Evolutionary conservation across 2,329 filamentous ascomycete species (phyloP), one percentile per base, ranked within the genome.

Genomic region (Exophiala mesophila): DNA sequence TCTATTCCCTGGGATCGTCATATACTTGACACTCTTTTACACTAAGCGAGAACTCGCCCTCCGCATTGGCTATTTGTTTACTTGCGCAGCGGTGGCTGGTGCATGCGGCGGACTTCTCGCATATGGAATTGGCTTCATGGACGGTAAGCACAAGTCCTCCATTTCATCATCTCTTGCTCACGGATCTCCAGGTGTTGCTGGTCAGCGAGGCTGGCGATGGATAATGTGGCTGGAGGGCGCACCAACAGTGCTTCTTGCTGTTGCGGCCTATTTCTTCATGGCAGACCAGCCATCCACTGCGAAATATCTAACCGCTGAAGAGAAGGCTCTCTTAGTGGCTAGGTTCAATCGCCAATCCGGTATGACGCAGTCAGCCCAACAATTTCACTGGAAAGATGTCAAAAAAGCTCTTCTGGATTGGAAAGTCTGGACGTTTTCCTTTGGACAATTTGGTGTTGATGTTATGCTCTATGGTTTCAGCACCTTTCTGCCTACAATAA

Each of bases 401-500:
- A 65, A 71, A 49, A 74, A 74, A 41, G 83, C 80, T 0, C 77
- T 85, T 44, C 72, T 68, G 48, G 85, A 89, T 61, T 87, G 82
- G 82, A 87, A 83, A 59, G 77, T 85, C 17, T 87, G 80, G 71
- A 64, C 73, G 1, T 87, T 87, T 59, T 81, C 73, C 49, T 61
- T 78, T 20, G 82, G 71, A 4, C 82, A 86, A 59, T 88, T 88
- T 57, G 82, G 83, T 3, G 72, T 74, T 12, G 82, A 87, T 56
- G 85, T 80, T 1, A 84, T 88, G 77, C 70, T 88, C 0, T 89
- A 88, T 57, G 82, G 83, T 4, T 88, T 80, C n/a, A 26, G 17
- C 38, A 87, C 82, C 0, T 89, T 89, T 58, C 64, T 90, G 31
- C 85, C 85, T 0, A 88, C 83, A 3, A 89, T 90, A 52, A 87